phyloP scores from a whole-genome alignment of 257 asterid species.

The Scutellaria minor region DNA sequence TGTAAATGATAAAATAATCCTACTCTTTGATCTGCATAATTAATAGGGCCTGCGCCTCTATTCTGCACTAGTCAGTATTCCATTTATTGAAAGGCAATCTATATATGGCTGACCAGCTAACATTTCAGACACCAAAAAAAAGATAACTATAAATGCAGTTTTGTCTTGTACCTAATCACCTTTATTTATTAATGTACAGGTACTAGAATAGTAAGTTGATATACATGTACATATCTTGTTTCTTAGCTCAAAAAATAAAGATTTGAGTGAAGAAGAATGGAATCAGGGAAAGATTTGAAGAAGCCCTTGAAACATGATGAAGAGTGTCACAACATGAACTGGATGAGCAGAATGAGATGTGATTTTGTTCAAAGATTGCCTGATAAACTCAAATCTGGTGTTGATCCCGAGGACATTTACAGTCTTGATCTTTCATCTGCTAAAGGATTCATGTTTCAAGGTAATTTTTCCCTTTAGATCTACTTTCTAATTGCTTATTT shows the following conservation, averaged over 20 bases:
- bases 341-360: conserved; percentile 41
- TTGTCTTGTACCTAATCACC: neutral
- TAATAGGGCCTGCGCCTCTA: neutral
- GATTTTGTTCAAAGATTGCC: conserved; percentile 53
- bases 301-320: conserved; percentile 30
- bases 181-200: no score
- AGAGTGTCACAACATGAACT: neutral
- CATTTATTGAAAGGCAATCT: conserved; percentile 15
- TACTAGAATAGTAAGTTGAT: neutral
- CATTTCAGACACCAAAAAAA: neutral
- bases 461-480: conserved; percentile 15
- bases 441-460: conserved; percentile 40
- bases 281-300: conserved; percentile 33
- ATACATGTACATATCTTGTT: neutral
- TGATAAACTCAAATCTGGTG: conserved; percentile 43
- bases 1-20: no score
- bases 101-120: neutral
- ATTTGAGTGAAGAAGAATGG: conserved; percentile 30
- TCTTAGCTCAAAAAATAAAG: neutral
- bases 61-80: conserved; percentile 4
- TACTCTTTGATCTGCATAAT: neutral
- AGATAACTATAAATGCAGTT: neutral
- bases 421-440: conserved; percentile 44
- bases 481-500: no score
- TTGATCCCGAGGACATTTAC: conserved; percentile 43